A percentile compares a stretch with the other conserved stretches of the same genome.
Conservation (phyloP, 176 grass and related monocot species). For the Melocanna baccifera region DNA sequence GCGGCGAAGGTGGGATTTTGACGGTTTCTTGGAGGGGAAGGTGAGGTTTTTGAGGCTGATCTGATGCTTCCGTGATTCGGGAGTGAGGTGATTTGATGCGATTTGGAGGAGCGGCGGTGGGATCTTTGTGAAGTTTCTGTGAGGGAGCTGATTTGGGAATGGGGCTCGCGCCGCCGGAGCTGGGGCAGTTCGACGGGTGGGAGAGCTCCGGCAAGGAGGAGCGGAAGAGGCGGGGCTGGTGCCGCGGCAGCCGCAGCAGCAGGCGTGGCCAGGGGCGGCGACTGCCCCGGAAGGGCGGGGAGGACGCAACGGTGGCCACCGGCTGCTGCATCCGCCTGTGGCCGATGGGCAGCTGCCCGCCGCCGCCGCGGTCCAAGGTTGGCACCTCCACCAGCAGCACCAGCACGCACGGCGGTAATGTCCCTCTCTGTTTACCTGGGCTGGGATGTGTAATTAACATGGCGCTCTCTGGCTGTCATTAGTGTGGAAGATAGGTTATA, state of each 20-base stretch:
- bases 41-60: slow-evolving; percentile 3
- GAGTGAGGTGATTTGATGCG: slow-evolving; percentile 7
- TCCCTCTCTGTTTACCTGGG: not conserved
- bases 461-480: not conserved
- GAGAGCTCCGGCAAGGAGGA: slow-evolving; percentile 68
- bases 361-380: slow-evolving; percentile 41
- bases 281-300: slow-evolving; percentile 11
- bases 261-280: not conserved
- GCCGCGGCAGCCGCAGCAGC: slow-evolving; percentile 35
- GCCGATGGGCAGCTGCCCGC: slow-evolving; percentile 44
- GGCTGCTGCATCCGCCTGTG: slow-evolving; percentile 59
- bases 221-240: slow-evolving; percentile 53
- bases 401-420: slow-evolving; percentile 53
- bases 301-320: slow-evolving; percentile 30
- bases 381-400: slow-evolving; percentile 57
- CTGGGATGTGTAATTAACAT: not conserved
- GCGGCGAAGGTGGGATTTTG: slow-evolving; percentile 3
- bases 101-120: not conserved
- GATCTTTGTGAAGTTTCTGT: not conserved
- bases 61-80: slow-evolving; percentile 11
- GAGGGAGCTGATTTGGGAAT: not conserved
- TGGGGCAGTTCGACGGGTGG: slow-evolving; percentile 63
- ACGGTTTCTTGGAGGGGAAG: not conserved
- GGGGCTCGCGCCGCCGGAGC: slow-evolving; percentile 56
- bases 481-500: not conserved